A percentile compares a stretch with the other conserved stretches of the same genome.
phyloP scores from a whole-genome alignment of 2,329 filamentous ascomycete genomes.

The Exophiala sp. region DNA sequence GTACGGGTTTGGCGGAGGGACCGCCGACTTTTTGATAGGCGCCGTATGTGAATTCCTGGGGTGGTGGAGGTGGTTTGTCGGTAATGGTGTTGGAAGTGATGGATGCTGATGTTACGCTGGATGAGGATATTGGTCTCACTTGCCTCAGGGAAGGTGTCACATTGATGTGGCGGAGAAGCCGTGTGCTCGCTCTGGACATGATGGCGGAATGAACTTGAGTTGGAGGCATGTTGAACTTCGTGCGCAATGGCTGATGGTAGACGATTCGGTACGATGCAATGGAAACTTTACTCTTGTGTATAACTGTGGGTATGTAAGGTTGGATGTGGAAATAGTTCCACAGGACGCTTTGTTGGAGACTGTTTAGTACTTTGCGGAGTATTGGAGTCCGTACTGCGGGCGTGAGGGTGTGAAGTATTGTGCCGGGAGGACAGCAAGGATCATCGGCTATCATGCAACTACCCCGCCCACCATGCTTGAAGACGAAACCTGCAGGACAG shows the following conservation, averaged over 20 bases:
- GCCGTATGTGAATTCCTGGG: constrained; percentile 15
- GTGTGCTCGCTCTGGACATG: too few species aligned
- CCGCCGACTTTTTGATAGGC: constrained; percentile 16
- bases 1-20: constrained; percentile 13
- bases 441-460: not conserved
- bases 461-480: not conserved
- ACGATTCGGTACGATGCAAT: too few species aligned
- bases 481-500: too few species aligned
- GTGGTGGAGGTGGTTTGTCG: not conserved
- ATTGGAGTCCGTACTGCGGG: not conserved
- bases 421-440: not conserved
- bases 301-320: too few species aligned
- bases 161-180: too few species aligned
- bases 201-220: too few species aligned
- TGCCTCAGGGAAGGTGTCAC: too few species aligned
- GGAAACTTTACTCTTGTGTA: too few species aligned
- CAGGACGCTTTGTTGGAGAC: too few species aligned
- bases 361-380: not conserved
- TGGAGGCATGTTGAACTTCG: too few species aligned
- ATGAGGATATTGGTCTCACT: not conserved
- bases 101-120: not conserved
- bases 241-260: too few species aligned
- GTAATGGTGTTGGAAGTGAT: not conserved
- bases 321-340: too few species aligned
- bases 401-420: not conserved